Evolutionary conservation across 2,329 filamentous ascomycete genomes (phyloP).

Genomic region (Dryadomyces quercivorus): DNA sequence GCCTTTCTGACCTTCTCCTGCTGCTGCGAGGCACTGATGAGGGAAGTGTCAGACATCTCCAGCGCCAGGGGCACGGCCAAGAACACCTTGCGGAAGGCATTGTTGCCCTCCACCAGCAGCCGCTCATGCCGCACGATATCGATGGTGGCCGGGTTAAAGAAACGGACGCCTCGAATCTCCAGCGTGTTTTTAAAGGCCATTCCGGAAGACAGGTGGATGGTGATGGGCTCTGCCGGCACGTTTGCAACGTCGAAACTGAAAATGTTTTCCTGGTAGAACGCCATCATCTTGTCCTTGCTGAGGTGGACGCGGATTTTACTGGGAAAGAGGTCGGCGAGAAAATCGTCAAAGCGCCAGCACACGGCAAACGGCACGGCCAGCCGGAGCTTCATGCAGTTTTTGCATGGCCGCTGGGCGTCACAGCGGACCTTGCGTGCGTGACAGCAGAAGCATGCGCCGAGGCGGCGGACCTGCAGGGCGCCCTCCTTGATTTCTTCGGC

Average conservation of each 20-base stretch:
- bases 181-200: conserved; percentile 29
- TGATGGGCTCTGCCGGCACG: conserved; percentile 27
- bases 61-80: conserved; percentile 38
- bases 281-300: conserved; percentile 33
- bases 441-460: conserved; percentile 47
- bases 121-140: conserved; percentile 42
- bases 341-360: conserved; percentile 48
- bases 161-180: conserved; percentile 31
- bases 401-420: conserved; percentile 41
- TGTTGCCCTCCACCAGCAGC: conserved; percentile 21
- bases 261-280: conserved; percentile 23
- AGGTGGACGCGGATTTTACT: conserved; percentile 39
- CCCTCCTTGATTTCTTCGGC: conserved; percentile 41
- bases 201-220: conserved; percentile 37
- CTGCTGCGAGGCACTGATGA: conserved; percentile 23
- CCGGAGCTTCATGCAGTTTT: conserved; percentile 41
- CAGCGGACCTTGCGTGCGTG: conserved; percentile 48
- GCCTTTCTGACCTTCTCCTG: conserved; percentile 31
- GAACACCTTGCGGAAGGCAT: conserved; percentile 27
- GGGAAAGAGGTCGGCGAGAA: conserved; percentile 38
- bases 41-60: conserved; percentile 26
- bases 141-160: conserved; percentile 35
- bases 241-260: background rate
- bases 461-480: conserved; percentile 39
- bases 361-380: conserved; percentile 38